These are phyloP conservation scores for Trichoderma endophyticum DNA, from an alignment of 2,329 filamentous ascomycete genomes.

Conservation along the genomic window DNA sequence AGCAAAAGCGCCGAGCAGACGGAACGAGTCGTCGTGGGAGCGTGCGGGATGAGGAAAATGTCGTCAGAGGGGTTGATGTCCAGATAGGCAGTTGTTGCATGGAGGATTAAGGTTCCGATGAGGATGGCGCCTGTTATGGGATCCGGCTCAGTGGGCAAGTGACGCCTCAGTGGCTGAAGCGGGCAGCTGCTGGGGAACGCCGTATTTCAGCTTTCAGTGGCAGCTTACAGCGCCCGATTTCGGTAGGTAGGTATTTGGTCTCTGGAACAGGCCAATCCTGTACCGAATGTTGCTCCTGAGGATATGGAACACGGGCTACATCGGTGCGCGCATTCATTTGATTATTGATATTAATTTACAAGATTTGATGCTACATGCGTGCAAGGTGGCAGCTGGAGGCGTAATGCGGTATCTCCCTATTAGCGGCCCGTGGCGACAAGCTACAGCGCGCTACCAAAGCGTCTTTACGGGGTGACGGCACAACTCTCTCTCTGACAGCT, in stretches of 20 bases:
- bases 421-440: conserved; percentile 2
- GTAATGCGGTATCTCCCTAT: not conserved
- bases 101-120: conserved; percentile 13
- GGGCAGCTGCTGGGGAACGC: not conserved
- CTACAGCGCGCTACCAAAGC: not conserved
- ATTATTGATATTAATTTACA: not conserved
- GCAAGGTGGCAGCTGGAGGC: not conserved
- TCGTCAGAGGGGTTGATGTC: conserved; percentile 17
- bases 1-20: not conserved
- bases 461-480: not conserved
- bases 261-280: not conserved
- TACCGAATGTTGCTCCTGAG: not conserved
- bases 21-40: conserved; percentile 1
- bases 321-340: not conserved
- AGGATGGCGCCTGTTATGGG: conserved; percentile 9
- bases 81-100: not conserved
- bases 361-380: not conserved
- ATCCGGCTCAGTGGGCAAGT: not conserved
- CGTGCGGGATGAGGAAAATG: conserved; percentile 7
- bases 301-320: not conserved
- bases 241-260: not conserved
- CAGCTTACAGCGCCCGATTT: not conserved
- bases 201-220: not conserved
- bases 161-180: not conserved
- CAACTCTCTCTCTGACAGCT: not conserved